phyloP scores from a whole-genome alignment of 306 rosid genomes.

The Trifolium subterraneum region DNA sequence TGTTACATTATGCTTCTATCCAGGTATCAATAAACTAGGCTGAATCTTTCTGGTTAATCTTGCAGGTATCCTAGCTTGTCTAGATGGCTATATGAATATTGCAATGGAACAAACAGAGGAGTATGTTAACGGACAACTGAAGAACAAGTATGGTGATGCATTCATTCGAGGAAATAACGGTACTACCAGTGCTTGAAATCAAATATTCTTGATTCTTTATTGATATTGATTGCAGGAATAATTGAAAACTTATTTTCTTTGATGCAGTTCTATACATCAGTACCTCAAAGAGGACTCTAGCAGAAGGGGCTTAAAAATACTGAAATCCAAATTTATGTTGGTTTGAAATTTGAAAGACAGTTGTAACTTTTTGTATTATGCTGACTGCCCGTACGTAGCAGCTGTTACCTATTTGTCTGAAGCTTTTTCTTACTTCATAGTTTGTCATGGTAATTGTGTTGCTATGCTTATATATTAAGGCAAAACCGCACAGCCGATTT shows the following conservation, averaged over 20 bases:
- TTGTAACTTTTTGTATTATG: slow-evolving; percentile 26
- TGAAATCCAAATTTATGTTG: slow-evolving; percentile 13
- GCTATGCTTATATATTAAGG: slow-evolving; percentile 3
- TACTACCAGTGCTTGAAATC: background rate
- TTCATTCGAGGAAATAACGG: slow-evolving; percentile 78
- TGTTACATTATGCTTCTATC: slow-evolving; percentile 17
- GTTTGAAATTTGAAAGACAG: slow-evolving; percentile 18
- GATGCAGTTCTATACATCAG: slow-evolving; percentile 91
- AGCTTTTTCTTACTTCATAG: slow-evolving; percentile 14
- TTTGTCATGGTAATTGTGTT: slow-evolving; percentile 14
- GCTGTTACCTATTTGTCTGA: slow-evolving; percentile 17
- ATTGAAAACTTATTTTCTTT: slow-evolving; percentile 20
- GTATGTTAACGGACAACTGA: slow-evolving; percentile 90
- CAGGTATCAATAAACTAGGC: background rate
- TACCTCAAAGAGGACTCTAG: slow-evolving; percentile 86
- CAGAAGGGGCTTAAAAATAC: slow-evolving; percentile 72
- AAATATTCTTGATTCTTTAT: slow-evolving; percentile 2
- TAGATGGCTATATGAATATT: slow-evolving; percentile 97
- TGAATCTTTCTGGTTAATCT: slow-evolving; percentile 35
- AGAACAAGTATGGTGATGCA: slow-evolving; percentile 95
- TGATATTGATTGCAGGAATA: slow-evolving; percentile 26
- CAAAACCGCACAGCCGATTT: slow-evolving; percentile 6
- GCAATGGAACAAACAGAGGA: slow-evolving; percentile 99
- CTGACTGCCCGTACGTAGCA: background rate
- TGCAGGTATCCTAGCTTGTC: slow-evolving; percentile 94